phyloP scores from a whole-genome alignment of 1,139 yeast genomes.

The Scheffersomyces titani region DNA sequence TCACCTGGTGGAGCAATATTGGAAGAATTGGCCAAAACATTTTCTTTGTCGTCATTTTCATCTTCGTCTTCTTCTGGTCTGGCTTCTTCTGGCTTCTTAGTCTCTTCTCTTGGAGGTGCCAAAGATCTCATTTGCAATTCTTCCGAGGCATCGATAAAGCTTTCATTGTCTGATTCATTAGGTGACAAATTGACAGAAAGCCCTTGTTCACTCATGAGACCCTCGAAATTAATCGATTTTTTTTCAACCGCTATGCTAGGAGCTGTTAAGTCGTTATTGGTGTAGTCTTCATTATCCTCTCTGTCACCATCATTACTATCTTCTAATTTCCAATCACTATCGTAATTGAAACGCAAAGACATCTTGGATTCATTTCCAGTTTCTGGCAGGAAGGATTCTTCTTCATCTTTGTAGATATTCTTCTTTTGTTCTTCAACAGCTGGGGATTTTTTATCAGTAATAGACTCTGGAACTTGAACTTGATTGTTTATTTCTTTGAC shows the following conservation, averaged over 20 bases:
- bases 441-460: not conserved
- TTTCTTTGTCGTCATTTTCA: slow-evolving; percentile 8
- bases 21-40: slow-evolving; percentile 42
- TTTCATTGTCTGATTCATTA: slow-evolving; percentile 3
- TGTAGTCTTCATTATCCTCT: slow-evolving; percentile 41
- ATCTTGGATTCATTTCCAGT: slow-evolving; percentile 15
- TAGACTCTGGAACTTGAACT: not conserved
- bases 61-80: slow-evolving; percentile 3
- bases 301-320: slow-evolving; percentile 46
- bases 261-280: slow-evolving; percentile 22
- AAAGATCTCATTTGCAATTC: slow-evolving; percentile 14
- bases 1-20: slow-evolving; percentile 44
- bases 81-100: slow-evolving; percentile 1
- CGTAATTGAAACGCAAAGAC: slow-evolving; percentile 38
- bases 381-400: slow-evolving; percentile 16
- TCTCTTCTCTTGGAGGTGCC: slow-evolving; percentile 24
- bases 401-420: slow-evolving; percentile 7
- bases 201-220: slow-evolving; percentile 7
- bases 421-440: slow-evolving; percentile 1
- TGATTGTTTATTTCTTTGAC: not conserved
- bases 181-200: not conserved
- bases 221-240: slow-evolving; percentile 13
- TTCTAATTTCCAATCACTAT: slow-evolving; percentile 43
- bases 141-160: slow-evolving; percentile 3
- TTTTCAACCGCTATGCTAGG: slow-evolving; percentile 6